Percentiles rank a stretch among this genome's conserved stretches.
phyloP scores from a whole-genome alignment of 768 basidiomycete species.

The Macrocybe gigantea region DNA sequence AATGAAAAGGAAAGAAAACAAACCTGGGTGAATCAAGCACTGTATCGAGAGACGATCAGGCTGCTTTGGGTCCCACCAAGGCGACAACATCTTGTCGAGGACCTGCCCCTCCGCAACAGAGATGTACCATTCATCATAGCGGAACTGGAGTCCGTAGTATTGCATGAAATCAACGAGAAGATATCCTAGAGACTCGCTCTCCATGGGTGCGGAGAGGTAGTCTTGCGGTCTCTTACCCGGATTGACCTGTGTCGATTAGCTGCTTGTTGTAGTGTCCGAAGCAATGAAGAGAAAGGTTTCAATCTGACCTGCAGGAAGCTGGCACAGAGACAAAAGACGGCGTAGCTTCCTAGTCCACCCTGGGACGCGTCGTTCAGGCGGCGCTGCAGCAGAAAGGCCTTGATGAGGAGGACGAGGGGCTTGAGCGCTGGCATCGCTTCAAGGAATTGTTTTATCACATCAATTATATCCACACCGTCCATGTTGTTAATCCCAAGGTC shows the following conservation, averaged over 20 bases:
- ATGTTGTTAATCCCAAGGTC: conserved; percentile 65
- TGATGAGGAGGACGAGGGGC: conserved; percentile 57
- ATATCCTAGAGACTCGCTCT: conserved; percentile 47
- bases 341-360: conserved; percentile 64
- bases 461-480: conserved; percentile 48
- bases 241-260: conserved; percentile 38
- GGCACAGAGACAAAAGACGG: conserved; percentile 55
- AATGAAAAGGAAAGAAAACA: conserved; percentile 4
- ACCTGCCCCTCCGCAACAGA: conserved; percentile 28
- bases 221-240: conserved; percentile 47
- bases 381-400: conserved; percentile 52
- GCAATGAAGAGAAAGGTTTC: neutral
- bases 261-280: neutral
- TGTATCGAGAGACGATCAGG: conserved; percentile 30
- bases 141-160: conserved; percentile 50
- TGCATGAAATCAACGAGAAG: conserved; percentile 61
- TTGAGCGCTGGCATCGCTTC: conserved; percentile 50
- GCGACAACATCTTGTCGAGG: conserved; percentile 26
- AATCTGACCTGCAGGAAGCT: conserved; percentile 60
- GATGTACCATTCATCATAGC: conserved; percentile 34
- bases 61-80: conserved; percentile 20
- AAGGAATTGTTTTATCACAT: conserved; percentile 48
- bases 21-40: conserved; percentile 37
- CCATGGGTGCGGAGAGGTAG: conserved; percentile 37
- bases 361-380: conserved; percentile 58